Conservation (phyloP, 2,329 filamentous ascomycete genomes). For the Bisporella sp. region DNA sequence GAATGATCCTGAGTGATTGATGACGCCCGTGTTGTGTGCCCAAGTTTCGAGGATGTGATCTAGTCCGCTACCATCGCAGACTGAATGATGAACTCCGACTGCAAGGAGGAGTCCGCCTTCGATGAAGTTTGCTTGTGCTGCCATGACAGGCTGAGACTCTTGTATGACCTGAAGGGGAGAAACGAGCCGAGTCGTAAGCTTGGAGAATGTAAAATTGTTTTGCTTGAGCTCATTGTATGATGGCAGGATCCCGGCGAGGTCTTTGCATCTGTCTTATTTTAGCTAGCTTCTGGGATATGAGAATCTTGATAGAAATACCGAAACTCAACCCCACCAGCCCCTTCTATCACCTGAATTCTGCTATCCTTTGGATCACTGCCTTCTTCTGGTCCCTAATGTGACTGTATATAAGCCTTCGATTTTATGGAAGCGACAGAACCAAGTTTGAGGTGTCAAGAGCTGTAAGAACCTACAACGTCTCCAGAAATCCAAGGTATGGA, state of each 20-base stretch:
- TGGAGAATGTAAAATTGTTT: slow-evolving; percentile 12
- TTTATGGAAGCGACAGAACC: neutral
- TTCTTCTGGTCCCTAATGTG: slow-evolving; percentile 7
- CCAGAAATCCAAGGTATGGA: slow-evolving; percentile 14
- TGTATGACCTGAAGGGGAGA: slow-evolving; percentile 11
- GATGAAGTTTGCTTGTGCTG: slow-evolving; percentile 43
- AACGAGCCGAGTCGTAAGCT: slow-evolving; percentile 7
- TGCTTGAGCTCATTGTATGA: slow-evolving; percentile 10
- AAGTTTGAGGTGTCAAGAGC: too few relatives aligned
- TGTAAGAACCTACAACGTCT: slow-evolving; percentile 5
- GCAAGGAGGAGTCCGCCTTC: slow-evolving; percentile 42
- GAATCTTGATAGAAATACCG: neutral
- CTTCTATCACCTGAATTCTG: slow-evolving; percentile 8
- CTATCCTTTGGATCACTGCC: slow-evolving; percentile 5
- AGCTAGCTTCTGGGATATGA: neutral
- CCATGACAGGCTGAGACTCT: slow-evolving; percentile 30
- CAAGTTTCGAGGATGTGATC: slow-evolving; percentile 33
- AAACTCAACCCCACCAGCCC: slow-evolving; percentile 6
- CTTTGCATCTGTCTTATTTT: slow-evolving; percentile 8
- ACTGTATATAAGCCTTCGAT: neutral
- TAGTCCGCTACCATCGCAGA: slow-evolving; percentile 45
- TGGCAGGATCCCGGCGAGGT: slow-evolving; percentile 10
- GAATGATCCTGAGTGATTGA: slow-evolving; percentile 34
- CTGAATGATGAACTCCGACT: slow-evolving; percentile 39
- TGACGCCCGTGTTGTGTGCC: slow-evolving; percentile 41